These are phyloP conservation scores for Stagonosporopsis cucurbitacearum DNA, from an alignment of 2,329 filamentous ascomycete species.

Conservation along the genomic window DNA sequence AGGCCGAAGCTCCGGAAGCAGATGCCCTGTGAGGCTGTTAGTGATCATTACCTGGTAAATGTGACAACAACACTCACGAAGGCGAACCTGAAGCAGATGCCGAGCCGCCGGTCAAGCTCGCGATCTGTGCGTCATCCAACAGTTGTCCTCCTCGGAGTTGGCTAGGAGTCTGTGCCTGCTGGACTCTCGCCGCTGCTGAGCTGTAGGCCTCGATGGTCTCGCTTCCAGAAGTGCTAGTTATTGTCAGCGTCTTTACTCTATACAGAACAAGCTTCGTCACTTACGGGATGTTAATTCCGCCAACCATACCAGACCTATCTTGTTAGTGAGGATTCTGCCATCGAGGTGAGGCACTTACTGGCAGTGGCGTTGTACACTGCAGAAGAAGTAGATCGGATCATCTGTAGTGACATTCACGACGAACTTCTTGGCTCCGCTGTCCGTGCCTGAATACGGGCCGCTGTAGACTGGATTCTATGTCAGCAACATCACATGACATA, in stretches of 20 bases:
- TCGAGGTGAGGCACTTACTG: constrained; percentile 2
- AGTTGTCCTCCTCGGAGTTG: constrained; percentile 22
- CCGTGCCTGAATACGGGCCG: constrained; percentile 26
- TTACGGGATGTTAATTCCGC: constrained; percentile 15
- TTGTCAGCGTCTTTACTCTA: not conserved
- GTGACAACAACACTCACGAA: not conserved
- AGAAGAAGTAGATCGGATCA: constrained; percentile 36
- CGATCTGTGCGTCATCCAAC: constrained; percentile 24
- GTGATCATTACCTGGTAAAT: not conserved
- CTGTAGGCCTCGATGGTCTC: constrained; percentile 13
- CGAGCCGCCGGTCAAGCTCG: constrained; percentile 16
- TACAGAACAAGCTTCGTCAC: not conserved
- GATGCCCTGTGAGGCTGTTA: constrained; percentile 2
- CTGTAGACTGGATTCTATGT: constrained; percentile 21
- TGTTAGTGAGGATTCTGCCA: not conserved
- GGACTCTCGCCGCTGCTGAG: constrained; percentile 1
- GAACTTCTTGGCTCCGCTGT: constrained; percentile 30
- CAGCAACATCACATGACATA: not conserved
- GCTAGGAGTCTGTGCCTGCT: constrained; percentile 3
- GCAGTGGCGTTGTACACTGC: constrained; percentile 29
- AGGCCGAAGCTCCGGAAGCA: constrained; percentile 3
- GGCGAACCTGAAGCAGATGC: constrained; percentile 7
- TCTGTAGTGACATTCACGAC: constrained; percentile 32
- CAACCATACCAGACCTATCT: constrained; percentile 8
- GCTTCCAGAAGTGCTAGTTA: not conserved